These are phyloP conservation scores for Vigna trinervia DNA, from an alignment of 306 rosid genomes.

Conservation along the genomic window DNA sequence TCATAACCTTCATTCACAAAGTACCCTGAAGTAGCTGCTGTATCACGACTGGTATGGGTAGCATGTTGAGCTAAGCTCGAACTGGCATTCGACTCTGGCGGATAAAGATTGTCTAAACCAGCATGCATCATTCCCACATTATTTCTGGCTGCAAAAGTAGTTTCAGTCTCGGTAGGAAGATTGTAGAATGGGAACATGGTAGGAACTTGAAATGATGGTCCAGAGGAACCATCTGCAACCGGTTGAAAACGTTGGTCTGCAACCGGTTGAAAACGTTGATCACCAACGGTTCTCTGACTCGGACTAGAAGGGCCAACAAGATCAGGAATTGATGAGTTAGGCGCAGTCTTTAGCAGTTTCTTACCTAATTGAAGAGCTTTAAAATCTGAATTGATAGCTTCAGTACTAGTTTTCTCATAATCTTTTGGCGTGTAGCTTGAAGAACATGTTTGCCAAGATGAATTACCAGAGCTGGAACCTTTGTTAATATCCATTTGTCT, in stretches of 20 bases:
- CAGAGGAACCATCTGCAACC: slow-evolving; percentile 56
- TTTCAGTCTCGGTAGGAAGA: slow-evolving; percentile 54
- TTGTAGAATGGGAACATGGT: slow-evolving; percentile 55
- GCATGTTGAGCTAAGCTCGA: slow-evolving; percentile 46
- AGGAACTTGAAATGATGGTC: slow-evolving; percentile 63
- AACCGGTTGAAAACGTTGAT: slow-evolving; percentile 48
- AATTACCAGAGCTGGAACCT: slow-evolving; percentile 51
- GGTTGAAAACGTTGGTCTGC: slow-evolving; percentile 49
- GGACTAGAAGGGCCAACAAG: slow-evolving; percentile 53
- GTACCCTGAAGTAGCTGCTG: too few species aligned
- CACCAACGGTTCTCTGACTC: slow-evolving; percentile 55
- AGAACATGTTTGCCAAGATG: slow-evolving; percentile 46
- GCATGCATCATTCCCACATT: slow-evolving; percentile 44
- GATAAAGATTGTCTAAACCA: slow-evolving; percentile 49
- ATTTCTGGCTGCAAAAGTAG: slow-evolving; percentile 48
- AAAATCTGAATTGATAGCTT: slow-evolving; percentile 45
- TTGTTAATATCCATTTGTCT: slow-evolving; percentile 53
- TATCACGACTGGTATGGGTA: slow-evolving; percentile 34
- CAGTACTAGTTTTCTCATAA: slow-evolving; percentile 50
- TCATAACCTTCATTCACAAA: neutral
- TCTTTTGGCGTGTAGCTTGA: slow-evolving; percentile 49
- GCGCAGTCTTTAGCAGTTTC: slow-evolving; percentile 53
- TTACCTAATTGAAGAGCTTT: slow-evolving; percentile 55
- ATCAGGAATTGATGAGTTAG: slow-evolving; percentile 50
- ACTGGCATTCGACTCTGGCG: slow-evolving; percentile 40